Percentiles rank a stretch among this genome's conserved stretches.
phyloP scores from a whole-genome alignment of 164 flowering plant species.

The Echeveria elegans region DNA sequence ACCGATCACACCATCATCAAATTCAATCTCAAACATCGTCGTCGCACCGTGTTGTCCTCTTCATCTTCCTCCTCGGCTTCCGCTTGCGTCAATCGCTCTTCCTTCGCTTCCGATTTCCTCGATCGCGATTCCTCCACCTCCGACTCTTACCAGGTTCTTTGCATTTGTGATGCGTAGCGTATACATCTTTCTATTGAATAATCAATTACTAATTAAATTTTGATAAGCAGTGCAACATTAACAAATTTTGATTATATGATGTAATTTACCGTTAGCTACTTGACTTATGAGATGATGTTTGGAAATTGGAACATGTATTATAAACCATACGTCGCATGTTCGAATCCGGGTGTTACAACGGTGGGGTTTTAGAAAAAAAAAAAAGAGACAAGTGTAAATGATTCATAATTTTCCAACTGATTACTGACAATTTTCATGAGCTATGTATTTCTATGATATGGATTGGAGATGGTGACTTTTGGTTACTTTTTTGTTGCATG shows the following conservation, averaged over 20 bases:
- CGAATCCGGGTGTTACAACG: too few relatives aligned
- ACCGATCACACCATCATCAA: slow-evolving; percentile 39
- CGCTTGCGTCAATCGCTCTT: slow-evolving; percentile 66
- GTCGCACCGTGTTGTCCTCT: slow-evolving; percentile 40
- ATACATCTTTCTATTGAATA: too few relatives aligned
- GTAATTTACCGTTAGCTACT: too few relatives aligned
- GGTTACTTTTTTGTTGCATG: slow-evolving; percentile 15
- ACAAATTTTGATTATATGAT: too few relatives aligned
- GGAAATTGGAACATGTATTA: neutral
- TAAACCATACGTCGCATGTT: too few relatives aligned
- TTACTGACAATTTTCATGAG: neutral
- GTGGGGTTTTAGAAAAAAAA: too few relatives aligned
- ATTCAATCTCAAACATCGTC: slow-evolving; percentile 45
- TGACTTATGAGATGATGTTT: neutral
- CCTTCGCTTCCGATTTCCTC: slow-evolving; percentile 59
- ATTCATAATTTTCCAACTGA: slow-evolving; percentile 8
- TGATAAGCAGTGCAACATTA: too few relatives aligned
- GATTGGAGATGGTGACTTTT: neutral
- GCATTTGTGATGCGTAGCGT: too few relatives aligned
- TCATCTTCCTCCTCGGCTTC: slow-evolving; percentile 68
- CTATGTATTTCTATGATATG: neutral
- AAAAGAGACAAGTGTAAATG: neutral
- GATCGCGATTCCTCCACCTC: slow-evolving; percentile 54
- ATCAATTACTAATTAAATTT: too few relatives aligned
- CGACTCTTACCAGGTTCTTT: slow-evolving; percentile 34